These are phyloP conservation scores for Naumovozyma baii DNA, from an alignment of 805 yeast genomes.

Conservation along the genomic window DNA sequence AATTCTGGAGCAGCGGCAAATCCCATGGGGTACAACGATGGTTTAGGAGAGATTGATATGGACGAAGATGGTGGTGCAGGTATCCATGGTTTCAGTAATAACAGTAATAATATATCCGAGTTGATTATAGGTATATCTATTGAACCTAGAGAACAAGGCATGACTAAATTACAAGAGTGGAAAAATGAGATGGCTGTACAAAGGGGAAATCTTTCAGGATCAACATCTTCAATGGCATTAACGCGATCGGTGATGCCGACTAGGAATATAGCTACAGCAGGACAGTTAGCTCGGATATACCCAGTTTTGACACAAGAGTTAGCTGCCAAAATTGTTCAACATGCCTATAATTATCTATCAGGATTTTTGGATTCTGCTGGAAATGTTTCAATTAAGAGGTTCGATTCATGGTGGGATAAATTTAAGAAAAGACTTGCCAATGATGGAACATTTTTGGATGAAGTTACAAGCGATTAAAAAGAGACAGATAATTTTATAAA, in stretches of 20 bases:
- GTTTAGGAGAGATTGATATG: slow-evolving; percentile 49
- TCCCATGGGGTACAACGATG: slow-evolving; percentile 26
- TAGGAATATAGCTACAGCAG: slow-evolving; percentile 18
- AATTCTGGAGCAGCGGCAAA: slow-evolving; percentile 2
- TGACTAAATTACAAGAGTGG: slow-evolving; percentile 41
- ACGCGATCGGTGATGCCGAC: slow-evolving; percentile 18
- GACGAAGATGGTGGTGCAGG: slow-evolving; percentile 38
- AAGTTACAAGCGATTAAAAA: slow-evolving; percentile 24
- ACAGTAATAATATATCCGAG: slow-evolving; percentile 30
- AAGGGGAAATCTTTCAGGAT: neutral
- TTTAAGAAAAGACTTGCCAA: slow-evolving; percentile 65
- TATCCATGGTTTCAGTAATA: slow-evolving; percentile 26
- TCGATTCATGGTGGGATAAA: slow-evolving; percentile 93
- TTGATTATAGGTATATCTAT: slow-evolving; percentile 76
- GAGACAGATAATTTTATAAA: too few relatives aligned
- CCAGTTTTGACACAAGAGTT: slow-evolving; percentile 45
- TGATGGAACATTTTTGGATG: slow-evolving; percentile 75
- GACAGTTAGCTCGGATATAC: slow-evolving; percentile 27
- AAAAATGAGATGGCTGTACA: slow-evolving; percentile 20
- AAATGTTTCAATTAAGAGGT: slow-evolving; percentile 76
- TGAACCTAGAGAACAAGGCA: slow-evolving; percentile 66
- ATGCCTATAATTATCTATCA: slow-evolving; percentile 83
- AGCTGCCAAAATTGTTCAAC: slow-evolving; percentile 81
- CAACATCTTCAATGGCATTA: slow-evolving; percentile 25
- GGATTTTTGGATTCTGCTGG: slow-evolving; percentile 78